Conservation (phyloP, 306 rosid species). For the Herpetospermum pedunculosum region DNA sequence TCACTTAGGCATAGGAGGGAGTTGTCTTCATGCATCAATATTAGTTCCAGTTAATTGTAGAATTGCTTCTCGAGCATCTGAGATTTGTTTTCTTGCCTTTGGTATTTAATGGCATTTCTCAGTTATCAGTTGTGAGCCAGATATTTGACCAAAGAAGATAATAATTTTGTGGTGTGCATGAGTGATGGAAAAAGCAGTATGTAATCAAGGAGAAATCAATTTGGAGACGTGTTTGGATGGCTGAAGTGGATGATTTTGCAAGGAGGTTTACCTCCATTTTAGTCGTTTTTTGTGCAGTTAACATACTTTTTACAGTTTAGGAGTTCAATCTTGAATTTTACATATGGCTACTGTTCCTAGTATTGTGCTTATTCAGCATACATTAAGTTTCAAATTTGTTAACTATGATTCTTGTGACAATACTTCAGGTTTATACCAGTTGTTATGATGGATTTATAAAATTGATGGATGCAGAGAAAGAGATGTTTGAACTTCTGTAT, state of each 20-base stretch:
- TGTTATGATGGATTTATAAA: conserved; percentile 67
- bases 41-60: neutral
- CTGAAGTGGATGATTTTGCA: neutral
- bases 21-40: neutral
- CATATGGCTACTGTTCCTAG: neutral
- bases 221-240: neutral
- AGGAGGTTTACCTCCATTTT: neutral
- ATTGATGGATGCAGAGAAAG: conserved; percentile 80
- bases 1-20: neutral
- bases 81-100: neutral
- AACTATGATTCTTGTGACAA: neutral
- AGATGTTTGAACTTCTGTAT: conserved; percentile 57
- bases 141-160: neutral
- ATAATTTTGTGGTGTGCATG: neutral
- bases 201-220: neutral
- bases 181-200: neutral
- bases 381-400: neutral
- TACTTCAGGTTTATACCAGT: conserved; percentile 55
- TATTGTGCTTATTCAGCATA: neutral
- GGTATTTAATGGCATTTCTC: neutral
- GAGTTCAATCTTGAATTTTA: too few species aligned
- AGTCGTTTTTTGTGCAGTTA: neutral
- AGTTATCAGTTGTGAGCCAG: neutral
- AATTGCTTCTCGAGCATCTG: neutral
- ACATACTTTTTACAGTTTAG: neutral